These are phyloP conservation scores for Sophora flavescens DNA, from an alignment of 306 rosid species.

Conservation along the genomic window DNA sequence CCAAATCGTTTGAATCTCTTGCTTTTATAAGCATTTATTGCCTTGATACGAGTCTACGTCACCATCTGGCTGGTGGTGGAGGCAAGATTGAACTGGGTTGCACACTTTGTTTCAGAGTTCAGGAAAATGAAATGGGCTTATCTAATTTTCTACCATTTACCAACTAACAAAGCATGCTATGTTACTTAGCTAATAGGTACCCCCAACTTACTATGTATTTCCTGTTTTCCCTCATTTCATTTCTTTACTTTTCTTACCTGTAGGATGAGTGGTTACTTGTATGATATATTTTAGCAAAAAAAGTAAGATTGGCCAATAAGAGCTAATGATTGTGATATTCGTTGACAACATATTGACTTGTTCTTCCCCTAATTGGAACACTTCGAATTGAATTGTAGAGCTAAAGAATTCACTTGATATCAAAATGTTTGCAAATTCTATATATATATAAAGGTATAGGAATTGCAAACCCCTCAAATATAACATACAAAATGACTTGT, in stretches of 20 bases:
- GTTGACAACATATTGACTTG: not conserved
- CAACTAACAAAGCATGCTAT: slow-evolving; percentile 41
- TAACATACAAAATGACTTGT: not conserved
- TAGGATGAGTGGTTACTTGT: slow-evolving; percentile 23
- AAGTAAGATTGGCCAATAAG: not conserved
- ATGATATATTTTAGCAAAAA: not conserved
- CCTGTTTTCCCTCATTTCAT: slow-evolving; percentile 5
- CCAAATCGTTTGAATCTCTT: slow-evolving; percentile 31
- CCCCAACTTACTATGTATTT: slow-evolving; percentile 30
- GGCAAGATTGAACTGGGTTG: too few species aligned
- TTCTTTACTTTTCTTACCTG: slow-evolving; percentile 15
- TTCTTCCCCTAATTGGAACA: too few species aligned
- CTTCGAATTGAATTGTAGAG: not conserved
- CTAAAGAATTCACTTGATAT: slow-evolving; percentile 1
- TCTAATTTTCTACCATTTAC: slow-evolving; percentile 21
- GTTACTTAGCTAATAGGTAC: too few species aligned
- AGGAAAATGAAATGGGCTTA: slow-evolving; percentile 43
- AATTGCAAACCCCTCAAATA: not conserved
- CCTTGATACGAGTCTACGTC: not conserved
- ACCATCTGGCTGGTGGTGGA: slow-evolving; percentile 24
- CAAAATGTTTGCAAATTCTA: slow-evolving; percentile 7
- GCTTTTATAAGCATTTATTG: slow-evolving; percentile 26
- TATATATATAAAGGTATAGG: not conserved
- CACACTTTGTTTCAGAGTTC: too few species aligned
- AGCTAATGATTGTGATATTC: not conserved